Conservation (phyloP, 2,329 filamentous ascomycete genomes). For the Aureobasidium sp. region DNA sequence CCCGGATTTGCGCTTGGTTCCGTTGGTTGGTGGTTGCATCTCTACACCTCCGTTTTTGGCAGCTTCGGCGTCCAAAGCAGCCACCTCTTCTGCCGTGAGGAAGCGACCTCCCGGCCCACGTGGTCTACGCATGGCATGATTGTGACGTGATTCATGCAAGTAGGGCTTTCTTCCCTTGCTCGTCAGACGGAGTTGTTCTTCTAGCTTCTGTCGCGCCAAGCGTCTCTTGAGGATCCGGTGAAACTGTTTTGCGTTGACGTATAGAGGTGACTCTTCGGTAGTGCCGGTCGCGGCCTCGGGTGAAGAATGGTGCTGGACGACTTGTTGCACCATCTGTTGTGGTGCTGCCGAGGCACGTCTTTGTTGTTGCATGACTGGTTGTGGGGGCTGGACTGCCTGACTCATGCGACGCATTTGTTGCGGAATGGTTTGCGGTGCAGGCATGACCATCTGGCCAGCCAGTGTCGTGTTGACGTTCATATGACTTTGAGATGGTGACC, state of each 20-base stretch:
- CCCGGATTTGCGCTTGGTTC: conserved; percentile 44
- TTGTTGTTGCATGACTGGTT: conserved; percentile 65
- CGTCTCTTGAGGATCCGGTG: conserved; percentile 92
- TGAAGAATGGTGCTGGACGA: conserved; percentile 66
- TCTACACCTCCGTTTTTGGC: conserved; percentile 31
- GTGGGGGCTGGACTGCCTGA: conserved; percentile 51
- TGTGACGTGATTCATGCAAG: conserved; percentile 92
- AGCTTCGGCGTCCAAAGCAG: conserved; percentile 53
- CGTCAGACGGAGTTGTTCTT: conserved; percentile 84
- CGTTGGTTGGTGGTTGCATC: conserved; percentile 24
- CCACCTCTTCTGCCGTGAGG: conserved; percentile 91
- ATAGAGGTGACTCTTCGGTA: conserved; percentile 86
- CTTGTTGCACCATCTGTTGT: conserved; percentile 43
- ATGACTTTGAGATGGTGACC: conserved; percentile 68
- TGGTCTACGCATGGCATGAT: conserved; percentile 94
- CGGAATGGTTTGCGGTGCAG: conserved; percentile 52
- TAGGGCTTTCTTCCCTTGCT: conserved; percentile 96
- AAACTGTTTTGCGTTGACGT: conserved; percentile 98
- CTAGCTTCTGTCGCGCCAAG: conserved; percentile 85
- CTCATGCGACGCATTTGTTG: conserved; percentile 44
- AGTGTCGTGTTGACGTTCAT: conserved; percentile 44
- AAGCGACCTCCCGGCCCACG: conserved; percentile 91
- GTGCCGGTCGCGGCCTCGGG: conserved; percentile 64
- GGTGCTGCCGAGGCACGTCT: conserved; percentile 44
- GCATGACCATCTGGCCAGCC: conserved; percentile 43